A percentile compares a stretch with the other conserved stretches of the same genome.
Evolutionary conservation across 2,329 filamentous ascomycete species (phyloP).

Genomic region (Aspergillus ruber): DNA sequence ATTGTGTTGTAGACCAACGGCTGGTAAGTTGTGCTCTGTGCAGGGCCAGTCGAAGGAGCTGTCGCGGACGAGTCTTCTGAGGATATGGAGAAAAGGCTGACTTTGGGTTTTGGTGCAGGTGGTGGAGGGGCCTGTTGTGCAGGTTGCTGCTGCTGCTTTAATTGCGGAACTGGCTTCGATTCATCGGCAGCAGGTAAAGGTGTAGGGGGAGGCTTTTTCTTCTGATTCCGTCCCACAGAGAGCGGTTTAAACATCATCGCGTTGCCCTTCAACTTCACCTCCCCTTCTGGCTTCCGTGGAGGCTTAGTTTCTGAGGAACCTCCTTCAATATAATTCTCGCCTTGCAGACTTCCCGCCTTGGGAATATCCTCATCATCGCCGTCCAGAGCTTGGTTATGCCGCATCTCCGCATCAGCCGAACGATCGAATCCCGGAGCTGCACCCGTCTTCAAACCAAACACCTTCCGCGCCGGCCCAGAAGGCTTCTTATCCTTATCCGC

Average conservation of each 20-base stretch:
- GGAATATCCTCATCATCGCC: slow-evolving; percentile 19
- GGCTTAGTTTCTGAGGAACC: not conserved
- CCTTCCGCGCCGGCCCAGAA: slow-evolving; percentile 43
- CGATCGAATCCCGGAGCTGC: slow-evolving; percentile 75
- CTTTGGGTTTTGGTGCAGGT: slow-evolving; percentile 33
- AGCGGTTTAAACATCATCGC: slow-evolving; percentile 83
- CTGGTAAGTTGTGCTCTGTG: slow-evolving; percentile 26
- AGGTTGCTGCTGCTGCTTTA: not conserved
- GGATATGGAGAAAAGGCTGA: slow-evolving; percentile 39
- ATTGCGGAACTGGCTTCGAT: slow-evolving; percentile 5
- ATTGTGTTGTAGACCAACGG: slow-evolving; percentile 35
- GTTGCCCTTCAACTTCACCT: slow-evolving; percentile 59
- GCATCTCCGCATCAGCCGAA: slow-evolving; percentile 41
- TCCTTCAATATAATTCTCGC: slow-evolving; percentile 1
- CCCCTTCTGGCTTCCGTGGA: slow-evolving; percentile 10
- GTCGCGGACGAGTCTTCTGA: slow-evolving; percentile 16
- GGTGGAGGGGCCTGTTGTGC: slow-evolving; percentile 12
- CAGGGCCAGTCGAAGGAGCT: slow-evolving; percentile 3
- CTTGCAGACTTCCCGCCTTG: slow-evolving; percentile 18
- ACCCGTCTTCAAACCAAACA: slow-evolving; percentile 74
- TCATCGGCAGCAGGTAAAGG: slow-evolving; percentile 11
- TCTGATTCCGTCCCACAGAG: slow-evolving; percentile 75
- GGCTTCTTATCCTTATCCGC: slow-evolving; percentile 25
- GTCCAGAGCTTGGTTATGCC: slow-evolving; percentile 20
- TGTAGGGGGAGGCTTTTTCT: slow-evolving; percentile 42